Base-by-base conservation (phyloP, 192 early-diverging fungal species). In the Coemansia biformis region DNA sequence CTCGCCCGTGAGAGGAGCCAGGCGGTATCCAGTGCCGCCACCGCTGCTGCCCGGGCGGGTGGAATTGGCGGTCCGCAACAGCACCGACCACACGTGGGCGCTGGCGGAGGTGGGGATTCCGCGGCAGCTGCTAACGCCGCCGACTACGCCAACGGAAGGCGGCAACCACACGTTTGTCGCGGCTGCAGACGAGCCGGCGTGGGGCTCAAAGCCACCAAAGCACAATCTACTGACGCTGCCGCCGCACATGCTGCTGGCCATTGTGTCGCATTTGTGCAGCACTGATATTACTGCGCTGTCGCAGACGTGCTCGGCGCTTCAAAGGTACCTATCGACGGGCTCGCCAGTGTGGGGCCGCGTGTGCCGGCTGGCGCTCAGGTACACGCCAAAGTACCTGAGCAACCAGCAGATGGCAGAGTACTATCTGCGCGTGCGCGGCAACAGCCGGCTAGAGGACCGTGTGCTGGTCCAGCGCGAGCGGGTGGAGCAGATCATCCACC, bases 381-480 rank as follows among this genome's bases (percentile, higher is more conserved):
- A 57, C 41, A 66, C 63, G 0, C 70, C 70, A 2, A 30, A 43
- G 33, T 43, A 43, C 15, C 24, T 62, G 22, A 16, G 45, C 43
- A 55, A 58, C 54, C 51, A 48, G 24, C 63, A 74, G 39, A 41
- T 56, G 15, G 70, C 70, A 30, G 54, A 64, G 43, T 74, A 62
- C 41, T 74, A 74, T 38, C 15, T 64, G 46, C 47, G 46, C 7
- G 63, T 74, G 17, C 70, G 70, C 17, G 70, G 70, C 14, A 62
- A 66, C 47, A 46, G 33, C 5, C 36, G 70, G 18, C 42, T 58
- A 13, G 70, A 74, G 32, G 53, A 32, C 32, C 49, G 35, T 4
- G 70, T 74, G 8, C 34, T 66, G 24, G 28, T 58, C 19, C 70
- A 74, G 24, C 49, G 70, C 13, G 39, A 54, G 29, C 62, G 55